Percentiles rank a stretch among this genome's conserved stretches.
These are phyloP conservation scores for Fusarium phyllophilum DNA, from an alignment of 2,329 filamentous ascomycete species.

Conservation along the genomic window DNA sequence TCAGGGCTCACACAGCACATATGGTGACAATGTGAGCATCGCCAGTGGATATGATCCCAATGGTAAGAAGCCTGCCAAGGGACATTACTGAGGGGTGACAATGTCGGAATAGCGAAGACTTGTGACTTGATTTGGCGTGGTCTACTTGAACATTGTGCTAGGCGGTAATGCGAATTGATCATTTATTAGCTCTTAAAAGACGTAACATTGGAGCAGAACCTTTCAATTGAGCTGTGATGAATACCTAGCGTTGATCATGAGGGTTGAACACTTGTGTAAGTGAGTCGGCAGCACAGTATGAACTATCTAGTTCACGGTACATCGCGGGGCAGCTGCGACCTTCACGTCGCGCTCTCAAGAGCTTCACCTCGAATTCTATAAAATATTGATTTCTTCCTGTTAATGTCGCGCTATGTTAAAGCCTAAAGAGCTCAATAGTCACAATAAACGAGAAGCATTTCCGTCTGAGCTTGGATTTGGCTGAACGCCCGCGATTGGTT, in stretches of 20 bases:
- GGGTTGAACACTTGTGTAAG: background rate
- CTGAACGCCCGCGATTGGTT: background rate
- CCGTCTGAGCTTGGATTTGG: conserved; percentile 5
- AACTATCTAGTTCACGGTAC: conserved; percentile 12
- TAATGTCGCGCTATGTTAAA: conserved; percentile 10
- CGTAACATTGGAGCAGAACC: background rate
- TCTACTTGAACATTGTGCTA: background rate
- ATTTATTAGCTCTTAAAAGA: background rate
- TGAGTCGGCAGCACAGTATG: conserved; percentile 8
- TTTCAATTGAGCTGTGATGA: background rate
- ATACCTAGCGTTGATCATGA: background rate
- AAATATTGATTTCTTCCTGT: background rate
- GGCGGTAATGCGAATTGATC: conserved; percentile 1
- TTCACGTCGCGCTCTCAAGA: conserved; percentile 35
- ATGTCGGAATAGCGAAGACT: conserved; percentile 1
- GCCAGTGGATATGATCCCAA: conserved; percentile 43
- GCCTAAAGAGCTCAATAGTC: background rate
- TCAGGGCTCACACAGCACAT: conserved; percentile 37
- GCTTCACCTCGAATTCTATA: background rate
- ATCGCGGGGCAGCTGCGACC: conserved; percentile 37
- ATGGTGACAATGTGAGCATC: conserved; percentile 44
- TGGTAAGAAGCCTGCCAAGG: conserved; percentile 48
- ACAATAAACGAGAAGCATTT: conserved; percentile 1
- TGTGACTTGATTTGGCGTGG: conserved; percentile 13
- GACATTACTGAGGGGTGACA: conserved; percentile 21